Base-by-base conservation (phyloP, 2,329 filamentous ascomycete species). In the Beauveria pseudobassiana region DNA sequence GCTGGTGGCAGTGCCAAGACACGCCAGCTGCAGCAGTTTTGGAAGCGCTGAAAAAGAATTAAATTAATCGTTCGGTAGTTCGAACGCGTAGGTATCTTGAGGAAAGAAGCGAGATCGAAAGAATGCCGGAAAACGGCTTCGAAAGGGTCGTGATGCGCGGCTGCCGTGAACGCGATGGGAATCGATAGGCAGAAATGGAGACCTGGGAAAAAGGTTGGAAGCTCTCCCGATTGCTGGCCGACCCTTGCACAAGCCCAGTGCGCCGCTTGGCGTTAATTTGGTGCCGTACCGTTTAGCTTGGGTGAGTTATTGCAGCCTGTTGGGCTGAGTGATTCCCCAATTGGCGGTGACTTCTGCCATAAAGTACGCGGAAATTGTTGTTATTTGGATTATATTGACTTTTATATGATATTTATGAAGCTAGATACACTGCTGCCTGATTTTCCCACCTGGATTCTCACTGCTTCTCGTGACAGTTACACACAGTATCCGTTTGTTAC, bases 161-260 rank as follows among this genome's bases (percentile, higher is more conserved):
- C 57, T 42, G 22, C 26, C 30, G 14, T n/a, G 45, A 45, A 53
- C 57, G 57, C 57, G 57, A 38, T 59, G 56, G 24, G 9, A 50
- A 28, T 50, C 24, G 45, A 50, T 51, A 34, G 56, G 46, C 46
- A 59, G 56, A 50, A 59, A 57, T 57, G 45, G 46, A 51, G 45
- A 43, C 16, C 30, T 45, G 50, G 34, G 46, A 59, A 59, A 59
- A 59, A 59, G 40, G 49, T 42, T 59, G 26, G 57, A 52, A 46
- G 57, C 48, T 52, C 57, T 53, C 34, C 57, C 45, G 34, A 51
- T 51, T 58, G 55, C 40, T 55, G 26, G 54, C 6, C 14, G 26
- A 59, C 34, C 56, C 56, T 46, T 59, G 56, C 56, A 16, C 46
- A 16, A 9, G 45, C 28, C 55, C 43, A 48, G 45, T 30, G 18